Evolutionary conservation across 73 alveolate genomes (phyloP).

Genomic region (Durusdinium trenchii): DNA sequence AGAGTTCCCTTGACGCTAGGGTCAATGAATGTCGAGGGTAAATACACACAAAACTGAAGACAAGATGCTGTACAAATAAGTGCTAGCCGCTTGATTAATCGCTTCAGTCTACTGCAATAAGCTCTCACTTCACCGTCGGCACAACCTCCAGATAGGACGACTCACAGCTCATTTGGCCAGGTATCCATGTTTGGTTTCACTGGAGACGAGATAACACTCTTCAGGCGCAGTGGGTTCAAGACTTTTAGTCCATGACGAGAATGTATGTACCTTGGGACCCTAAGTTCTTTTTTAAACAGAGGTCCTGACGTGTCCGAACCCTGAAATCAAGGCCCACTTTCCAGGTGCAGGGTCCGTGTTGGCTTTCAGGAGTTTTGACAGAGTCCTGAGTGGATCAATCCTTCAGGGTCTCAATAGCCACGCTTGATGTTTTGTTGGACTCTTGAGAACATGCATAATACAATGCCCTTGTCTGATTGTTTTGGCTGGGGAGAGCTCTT

Average conservation of each 20-base stretch:
- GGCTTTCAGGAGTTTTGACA: no score
- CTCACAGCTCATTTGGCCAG: no score
- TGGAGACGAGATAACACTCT: constrained; percentile 64
- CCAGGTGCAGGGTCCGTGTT: no score
- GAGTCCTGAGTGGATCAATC: no score
- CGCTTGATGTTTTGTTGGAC: no score
- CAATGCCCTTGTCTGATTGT: no score
- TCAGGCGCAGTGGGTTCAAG: background rate
- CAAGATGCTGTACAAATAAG: background rate
- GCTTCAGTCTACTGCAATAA: background rate
- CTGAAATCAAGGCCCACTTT: no score
- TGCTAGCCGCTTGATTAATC: background rate
- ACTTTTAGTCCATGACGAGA: background rate
- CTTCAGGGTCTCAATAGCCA: no score
- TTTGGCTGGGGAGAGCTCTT: no score
- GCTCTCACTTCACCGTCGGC: background rate
- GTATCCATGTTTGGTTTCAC: constrained; percentile 68
- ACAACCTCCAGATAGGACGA: background rate
- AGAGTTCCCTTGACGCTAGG: background rate
- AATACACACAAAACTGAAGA: background rate
- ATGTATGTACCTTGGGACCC: background rate
- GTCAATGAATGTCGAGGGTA: background rate
- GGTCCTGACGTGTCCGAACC: no score
- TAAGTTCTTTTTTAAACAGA: background rate
- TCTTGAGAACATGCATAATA: no score